These are phyloP conservation scores for Medicago lupulina DNA, from an alignment of 306 rosid species.

Conservation along the genomic window DNA sequence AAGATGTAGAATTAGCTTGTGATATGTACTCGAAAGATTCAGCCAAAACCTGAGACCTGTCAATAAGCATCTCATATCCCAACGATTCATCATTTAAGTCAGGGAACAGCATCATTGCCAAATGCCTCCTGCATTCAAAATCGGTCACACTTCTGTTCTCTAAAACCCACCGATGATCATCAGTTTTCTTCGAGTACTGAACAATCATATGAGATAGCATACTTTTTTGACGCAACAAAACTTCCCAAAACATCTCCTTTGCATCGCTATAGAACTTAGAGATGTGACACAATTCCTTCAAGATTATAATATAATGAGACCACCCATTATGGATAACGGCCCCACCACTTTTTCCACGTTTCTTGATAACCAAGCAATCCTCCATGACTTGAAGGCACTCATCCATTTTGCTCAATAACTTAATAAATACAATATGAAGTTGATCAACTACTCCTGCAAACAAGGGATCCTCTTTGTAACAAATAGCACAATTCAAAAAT, in stretches of 20 bases:
- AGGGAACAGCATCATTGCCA: conserved; percentile 76
- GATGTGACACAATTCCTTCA: conserved; percentile 60
- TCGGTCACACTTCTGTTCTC: conserved; percentile 57
- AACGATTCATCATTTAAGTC: conserved; percentile 62
- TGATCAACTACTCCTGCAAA: conserved; percentile 53
- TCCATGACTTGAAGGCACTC: conserved; percentile 60
- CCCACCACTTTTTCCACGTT: conserved; percentile 27
- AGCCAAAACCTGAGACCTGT: conserved; percentile 70
- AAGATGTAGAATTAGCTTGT: conserved; percentile 53
- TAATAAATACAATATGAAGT: conserved; percentile 44
- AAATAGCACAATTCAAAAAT: conserved; percentile 15
- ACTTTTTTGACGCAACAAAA: conserved; percentile 49
- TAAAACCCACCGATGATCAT: conserved; percentile 70
- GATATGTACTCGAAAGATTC: conserved; percentile 75
- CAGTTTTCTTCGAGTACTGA: conserved; percentile 50
- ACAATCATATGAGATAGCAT: conserved; percentile 56
- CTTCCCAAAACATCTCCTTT: conserved; percentile 59
- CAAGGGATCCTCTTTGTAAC: conserved; percentile 39
- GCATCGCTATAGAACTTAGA: conserved; percentile 60
- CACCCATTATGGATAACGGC: conserved; percentile 41
- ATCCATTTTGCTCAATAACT: conserved; percentile 58
- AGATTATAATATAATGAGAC: conserved; percentile 63
- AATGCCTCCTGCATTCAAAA: conserved; percentile 77
- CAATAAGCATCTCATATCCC: conserved; percentile 79
- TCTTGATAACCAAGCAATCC: conserved; percentile 48